These are phyloP conservation scores for Sinapis alba DNA, from an alignment of 441 rosid species.

Conservation along the genomic window DNA sequence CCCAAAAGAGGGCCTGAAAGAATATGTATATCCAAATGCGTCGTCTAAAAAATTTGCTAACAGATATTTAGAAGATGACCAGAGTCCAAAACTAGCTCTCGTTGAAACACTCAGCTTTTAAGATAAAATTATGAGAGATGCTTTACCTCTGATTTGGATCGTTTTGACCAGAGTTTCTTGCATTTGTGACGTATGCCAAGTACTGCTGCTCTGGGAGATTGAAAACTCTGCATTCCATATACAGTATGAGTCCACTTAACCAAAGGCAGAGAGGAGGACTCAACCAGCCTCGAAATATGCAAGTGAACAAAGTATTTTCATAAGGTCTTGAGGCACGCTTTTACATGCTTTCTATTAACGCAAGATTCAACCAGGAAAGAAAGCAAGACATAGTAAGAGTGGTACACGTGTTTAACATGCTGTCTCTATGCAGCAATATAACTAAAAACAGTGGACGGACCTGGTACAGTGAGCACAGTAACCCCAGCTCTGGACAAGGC, in stretches of 20 bases:
- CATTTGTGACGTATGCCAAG: conserved; percentile 42
- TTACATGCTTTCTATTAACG: conserved; percentile 8
- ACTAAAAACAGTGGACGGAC: conserved; percentile 38
- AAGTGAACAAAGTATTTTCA: conserved; percentile 12
- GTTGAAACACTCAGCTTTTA: background rate
- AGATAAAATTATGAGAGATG: background rate
- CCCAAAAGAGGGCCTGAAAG: background rate
- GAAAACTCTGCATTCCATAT: conserved; percentile 60
- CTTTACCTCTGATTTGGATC: conserved; percentile 62
- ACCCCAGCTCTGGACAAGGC: conserved; percentile 89
- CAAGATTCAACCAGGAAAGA: background rate
- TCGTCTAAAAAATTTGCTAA: background rate
- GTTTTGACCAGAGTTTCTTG: conserved; percentile 50
- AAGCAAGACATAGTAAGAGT: background rate
- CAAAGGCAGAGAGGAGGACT: conserved; percentile 18
- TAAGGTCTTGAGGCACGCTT: no score
- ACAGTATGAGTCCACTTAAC: conserved; percentile 22
- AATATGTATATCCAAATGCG: background rate
- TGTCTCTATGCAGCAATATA: conserved; percentile 1
- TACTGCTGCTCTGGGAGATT: conserved; percentile 71
- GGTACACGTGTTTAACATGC: background rate
- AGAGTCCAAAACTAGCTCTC: background rate
- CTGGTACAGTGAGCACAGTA: conserved; percentile 89
- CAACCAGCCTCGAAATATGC: conserved; percentile 12
- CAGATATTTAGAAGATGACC: background rate